A percentile compares a stretch with the other conserved stretches of the same genome.
phyloP scores from a whole-genome alignment of 257 asterid genomes.

The Ballota nigra region DNA sequence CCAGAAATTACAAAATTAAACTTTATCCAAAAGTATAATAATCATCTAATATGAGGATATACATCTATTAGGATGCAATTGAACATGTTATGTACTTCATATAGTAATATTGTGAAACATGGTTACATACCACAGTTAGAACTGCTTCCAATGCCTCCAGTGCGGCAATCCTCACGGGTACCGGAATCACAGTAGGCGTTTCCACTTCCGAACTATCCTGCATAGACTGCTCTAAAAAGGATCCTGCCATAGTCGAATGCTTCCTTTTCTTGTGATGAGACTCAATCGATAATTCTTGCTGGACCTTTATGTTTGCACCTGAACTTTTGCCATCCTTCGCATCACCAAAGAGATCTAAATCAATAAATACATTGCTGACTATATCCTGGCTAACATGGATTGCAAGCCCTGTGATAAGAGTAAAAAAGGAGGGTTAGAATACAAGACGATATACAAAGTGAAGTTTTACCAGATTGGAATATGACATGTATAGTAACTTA shows the following conservation, averaged over 20 bases:
- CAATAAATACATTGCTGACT: constrained; percentile 51
- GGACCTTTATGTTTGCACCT: constrained; percentile 33
- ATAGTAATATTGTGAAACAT: background rate
- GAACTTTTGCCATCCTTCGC: constrained; percentile 35
- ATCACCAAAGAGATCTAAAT: constrained; percentile 44
- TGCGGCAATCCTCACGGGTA: constrained; percentile 74
- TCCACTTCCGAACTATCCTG: constrained; percentile 42
- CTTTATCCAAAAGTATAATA: background rate
- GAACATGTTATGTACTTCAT: background rate
- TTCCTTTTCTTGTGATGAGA: constrained; percentile 71
- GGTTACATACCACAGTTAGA: constrained; percentile 60
- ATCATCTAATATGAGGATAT: background rate
- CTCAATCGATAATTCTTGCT: constrained; percentile 30
- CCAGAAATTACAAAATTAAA: background rate
- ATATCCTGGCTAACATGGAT: constrained; percentile 51
- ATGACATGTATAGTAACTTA: background rate
- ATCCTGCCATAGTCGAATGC: constrained; percentile 44
- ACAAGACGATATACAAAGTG: background rate
- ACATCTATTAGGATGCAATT: background rate
- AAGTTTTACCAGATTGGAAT: constrained; percentile 4
- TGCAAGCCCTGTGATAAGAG: constrained; percentile 55
- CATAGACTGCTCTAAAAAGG: constrained; percentile 41
- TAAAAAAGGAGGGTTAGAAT: constrained; percentile 1
- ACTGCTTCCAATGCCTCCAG: constrained; percentile 78
- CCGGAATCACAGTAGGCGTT: constrained; percentile 35